A percentile compares a stretch with the other conserved stretches of the same genome.
Evolutionary conservation across 2,329 filamentous ascomycete species (phyloP).

Genomic region (Fusarium lateritium): DNA sequence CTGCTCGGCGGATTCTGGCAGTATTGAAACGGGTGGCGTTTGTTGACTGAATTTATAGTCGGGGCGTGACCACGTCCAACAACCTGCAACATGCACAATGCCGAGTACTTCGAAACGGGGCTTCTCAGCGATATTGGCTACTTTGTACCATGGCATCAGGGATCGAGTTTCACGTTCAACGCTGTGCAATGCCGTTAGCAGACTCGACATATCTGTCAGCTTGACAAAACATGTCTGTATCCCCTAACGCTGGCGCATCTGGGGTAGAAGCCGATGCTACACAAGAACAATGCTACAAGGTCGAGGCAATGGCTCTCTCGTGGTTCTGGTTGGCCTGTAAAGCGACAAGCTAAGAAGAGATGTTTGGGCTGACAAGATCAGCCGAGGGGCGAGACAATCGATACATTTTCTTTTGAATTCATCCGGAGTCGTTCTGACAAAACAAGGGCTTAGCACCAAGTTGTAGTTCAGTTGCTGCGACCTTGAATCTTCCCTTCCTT

Average conservation of each 20-base stretch:
- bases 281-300: constrained; percentile 22
- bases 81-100: constrained; percentile 19
- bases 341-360: constrained; percentile 20
- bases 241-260: constrained; percentile 21
- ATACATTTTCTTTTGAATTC: background rate
- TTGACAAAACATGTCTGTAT: constrained; percentile 40
- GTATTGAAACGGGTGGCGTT: constrained; percentile 12
- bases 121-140: background rate
- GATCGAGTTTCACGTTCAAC: background rate
- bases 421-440: background rate
- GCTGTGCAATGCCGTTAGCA: constrained; percentile 10
- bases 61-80: background rate
- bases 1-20: constrained; percentile 8
- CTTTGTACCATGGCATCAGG: constrained; percentile 8
- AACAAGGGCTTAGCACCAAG: background rate
- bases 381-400: background rate
- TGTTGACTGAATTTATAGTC: background rate
- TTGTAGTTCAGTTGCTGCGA: background rate
- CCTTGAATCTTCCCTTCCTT: background rate
- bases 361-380: background rate
- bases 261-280: constrained; percentile 31
- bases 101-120: constrained; percentile 26
- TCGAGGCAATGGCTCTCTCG: constrained; percentile 8
- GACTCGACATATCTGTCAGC: constrained; percentile 33
- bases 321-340: constrained; percentile 20